Conservation (phyloP, 345 rosid genomes). For the Melaleuca alternifolia region DNA sequence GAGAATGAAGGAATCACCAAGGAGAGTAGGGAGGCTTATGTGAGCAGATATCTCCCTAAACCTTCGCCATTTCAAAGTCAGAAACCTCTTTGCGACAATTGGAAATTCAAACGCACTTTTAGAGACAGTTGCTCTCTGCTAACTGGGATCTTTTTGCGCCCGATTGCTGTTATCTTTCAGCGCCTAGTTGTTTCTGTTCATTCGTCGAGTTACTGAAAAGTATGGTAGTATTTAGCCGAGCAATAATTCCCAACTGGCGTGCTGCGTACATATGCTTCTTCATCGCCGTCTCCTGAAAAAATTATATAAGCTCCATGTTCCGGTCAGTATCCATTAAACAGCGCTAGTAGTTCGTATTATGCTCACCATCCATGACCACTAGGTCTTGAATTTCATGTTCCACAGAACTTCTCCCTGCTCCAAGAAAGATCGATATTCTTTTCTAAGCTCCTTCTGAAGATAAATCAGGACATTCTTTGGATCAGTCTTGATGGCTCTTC, state of each 20-base stretch:
- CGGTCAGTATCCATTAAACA: not conserved
- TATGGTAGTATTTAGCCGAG: not conserved
- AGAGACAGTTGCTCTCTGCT: not conserved
- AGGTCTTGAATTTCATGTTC: not conserved
- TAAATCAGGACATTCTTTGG: not conserved
- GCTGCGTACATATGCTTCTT: not conserved
- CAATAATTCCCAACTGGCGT: not conserved
- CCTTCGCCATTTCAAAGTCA: not conserved
- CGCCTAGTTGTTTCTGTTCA: not conserved
- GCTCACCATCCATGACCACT: not conserved
- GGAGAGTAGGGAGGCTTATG: not conserved
- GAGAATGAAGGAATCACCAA: not conserved
- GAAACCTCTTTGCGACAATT: not conserved
- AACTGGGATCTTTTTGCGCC: not conserved
- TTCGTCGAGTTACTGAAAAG: not conserved
- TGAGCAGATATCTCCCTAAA: not conserved
- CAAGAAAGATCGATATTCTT: not conserved
- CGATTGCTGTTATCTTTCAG: not conserved
- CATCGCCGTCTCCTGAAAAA: not conserved
- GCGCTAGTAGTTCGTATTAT: not conserved
- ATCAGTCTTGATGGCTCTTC: not conserved
- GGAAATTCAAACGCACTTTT: not conserved
- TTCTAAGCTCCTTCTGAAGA: not conserved
- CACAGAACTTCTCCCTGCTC: not conserved
- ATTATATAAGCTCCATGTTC: not conserved